Conservation (phyloP, 1,284 basidiomycete genomes). For the Pulveroboletus sp. region DNA sequence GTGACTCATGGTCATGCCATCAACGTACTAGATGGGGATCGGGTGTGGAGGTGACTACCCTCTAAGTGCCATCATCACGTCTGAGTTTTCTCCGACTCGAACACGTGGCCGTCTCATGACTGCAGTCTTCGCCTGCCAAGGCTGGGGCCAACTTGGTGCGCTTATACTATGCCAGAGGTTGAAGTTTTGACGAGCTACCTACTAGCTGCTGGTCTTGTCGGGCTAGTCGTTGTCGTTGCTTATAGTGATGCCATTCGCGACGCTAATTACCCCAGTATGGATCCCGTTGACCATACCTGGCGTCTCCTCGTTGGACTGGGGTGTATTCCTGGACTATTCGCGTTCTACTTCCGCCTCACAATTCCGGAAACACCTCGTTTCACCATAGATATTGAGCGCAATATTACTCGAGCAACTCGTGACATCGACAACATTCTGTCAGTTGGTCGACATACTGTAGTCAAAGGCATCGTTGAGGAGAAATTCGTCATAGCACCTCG, state of each 20-base stretch:
- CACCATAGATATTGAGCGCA: slow-evolving; percentile 71
- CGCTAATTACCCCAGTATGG: slow-evolving; percentile 28
- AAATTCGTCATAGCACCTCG: slow-evolving; percentile 47
- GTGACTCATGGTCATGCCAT: not conserved
- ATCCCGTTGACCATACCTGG: slow-evolving; percentile 45
- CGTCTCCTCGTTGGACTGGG: slow-evolving; percentile 44
- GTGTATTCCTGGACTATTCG: slow-evolving; percentile 42
- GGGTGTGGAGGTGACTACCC: slow-evolving; percentile 56
- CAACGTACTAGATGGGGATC: slow-evolving; percentile 25
- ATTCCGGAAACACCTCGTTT: slow-evolving; percentile 66
- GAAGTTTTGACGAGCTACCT: slow-evolving; percentile 8
- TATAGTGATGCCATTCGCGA: slow-evolving; percentile 31
- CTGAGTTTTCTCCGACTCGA: slow-evolving; percentile 62
- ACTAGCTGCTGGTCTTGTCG: slow-evolving; percentile 40
- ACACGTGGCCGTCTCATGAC: slow-evolving; percentile 60
- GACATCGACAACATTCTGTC: slow-evolving; percentile 54
- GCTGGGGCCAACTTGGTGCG: slow-evolving; percentile 56
- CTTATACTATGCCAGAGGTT: not conserved
- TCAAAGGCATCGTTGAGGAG: slow-evolving; percentile 37
- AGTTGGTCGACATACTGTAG: slow-evolving; percentile 37
- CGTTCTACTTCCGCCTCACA: slow-evolving; percentile 55
- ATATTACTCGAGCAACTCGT: slow-evolving; percentile 55
- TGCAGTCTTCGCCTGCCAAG: slow-evolving; percentile 54
- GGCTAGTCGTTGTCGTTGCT: slow-evolving; percentile 45
- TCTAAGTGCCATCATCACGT: slow-evolving; percentile 49